Evolutionary conservation across 345 rosid species (phyloP), one percentile per base, ranked within the genome.

Genomic region (Linum trigynum): DNA sequence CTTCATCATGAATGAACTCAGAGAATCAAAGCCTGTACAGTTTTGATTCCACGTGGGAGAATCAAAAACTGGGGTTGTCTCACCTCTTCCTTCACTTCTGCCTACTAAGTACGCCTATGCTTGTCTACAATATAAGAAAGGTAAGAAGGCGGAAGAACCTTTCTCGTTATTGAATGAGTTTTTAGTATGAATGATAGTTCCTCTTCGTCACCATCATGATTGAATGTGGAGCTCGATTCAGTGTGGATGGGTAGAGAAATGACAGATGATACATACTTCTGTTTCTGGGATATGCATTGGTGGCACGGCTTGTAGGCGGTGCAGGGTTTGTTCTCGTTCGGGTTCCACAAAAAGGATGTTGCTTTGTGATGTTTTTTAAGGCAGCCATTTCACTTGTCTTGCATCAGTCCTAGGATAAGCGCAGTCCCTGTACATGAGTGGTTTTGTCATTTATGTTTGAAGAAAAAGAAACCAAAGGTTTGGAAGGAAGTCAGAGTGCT

Each of bases 341-440:
- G 96, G 71, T 67, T 67, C 78, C 57, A 37, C 80, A 1, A 65
- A 56, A 64, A 73, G 82, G 73, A 85, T 95, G 92, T 71, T 95
- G 65, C 77, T 91, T 57, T 95, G 99, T 77, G 97, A 91, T 83
- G 64, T 75, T 61, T 95, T 97, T 78, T n/a, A 90, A 91, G 75
- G 88, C 73, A 43, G 83, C 90, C n/a, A 57, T 89, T 84, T 84
- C 97, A 95, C 75, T 42, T 89, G 70, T 67, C 81, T 61, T 94
- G 99, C 77, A 83, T 86, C 65, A 79, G 69, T 77, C 85, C 85
- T 43, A 84, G 68, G 45, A 50, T 78, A 69, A 90, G 79, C 69
- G 73, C 71, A 53, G 66, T 79, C 71, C 84, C 85, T 3, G 67
- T 65, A 39, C 86, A 82, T 80, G 95, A 95, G 72, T 95, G 99